A percentile compares a stretch with the other conserved stretches of the same genome.
Conservation (phyloP, 352 stramenopile genomes). For the Phytophthora nicotianae region DNA sequence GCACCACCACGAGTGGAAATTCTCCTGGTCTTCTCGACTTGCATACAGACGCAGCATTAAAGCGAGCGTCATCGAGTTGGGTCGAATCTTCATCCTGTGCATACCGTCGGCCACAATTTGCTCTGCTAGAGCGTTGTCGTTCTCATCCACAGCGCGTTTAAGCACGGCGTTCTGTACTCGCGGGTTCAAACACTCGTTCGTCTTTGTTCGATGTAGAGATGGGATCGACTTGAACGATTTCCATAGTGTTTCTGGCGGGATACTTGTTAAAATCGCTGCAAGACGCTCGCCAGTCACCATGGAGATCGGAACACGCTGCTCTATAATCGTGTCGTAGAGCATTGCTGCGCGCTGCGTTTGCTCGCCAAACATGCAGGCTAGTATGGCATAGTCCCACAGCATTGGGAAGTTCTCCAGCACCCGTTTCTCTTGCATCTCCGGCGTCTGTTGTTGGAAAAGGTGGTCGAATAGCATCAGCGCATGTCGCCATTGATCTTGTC, state of each 20-base stretch:
- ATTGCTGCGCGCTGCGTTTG: slow-evolving; percentile 47
- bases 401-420: slow-evolving; percentile 56
- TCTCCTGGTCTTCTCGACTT: slow-evolving; percentile 45
- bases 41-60: slow-evolving; percentile 73
- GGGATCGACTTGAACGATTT: slow-evolving; percentile 50
- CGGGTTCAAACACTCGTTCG: slow-evolving; percentile 25
- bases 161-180: slow-evolving; percentile 72
- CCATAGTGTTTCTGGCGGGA: slow-evolving; percentile 63
- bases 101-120: slow-evolving; percentile 51
- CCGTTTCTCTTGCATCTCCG: slow-evolving; percentile 43
- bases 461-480: slow-evolving; percentile 80
- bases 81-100: slow-evolving; percentile 40
- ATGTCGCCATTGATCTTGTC: slow-evolving; percentile 66
- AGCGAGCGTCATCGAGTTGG: slow-evolving; percentile 80
- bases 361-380: slow-evolving; percentile 55
- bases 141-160: slow-evolving; percentile 59
- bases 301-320: slow-evolving; percentile 44
- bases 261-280: slow-evolving; percentile 43
- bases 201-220: slow-evolving; percentile 48
- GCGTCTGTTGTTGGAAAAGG: slow-evolving; percentile 51
- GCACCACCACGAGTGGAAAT: slow-evolving; percentile 52
- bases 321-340: slow-evolving; percentile 54
- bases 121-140: slow-evolving; percentile 56
- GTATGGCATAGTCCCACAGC: slow-evolving; percentile 68
- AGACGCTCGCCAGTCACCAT: slow-evolving; percentile 56